Percentiles rank a stretch among this genome's conserved stretches.
Conservation (phyloP, 2,329 filamentous ascomycete species). For the Sclerotinia borealis region DNA sequence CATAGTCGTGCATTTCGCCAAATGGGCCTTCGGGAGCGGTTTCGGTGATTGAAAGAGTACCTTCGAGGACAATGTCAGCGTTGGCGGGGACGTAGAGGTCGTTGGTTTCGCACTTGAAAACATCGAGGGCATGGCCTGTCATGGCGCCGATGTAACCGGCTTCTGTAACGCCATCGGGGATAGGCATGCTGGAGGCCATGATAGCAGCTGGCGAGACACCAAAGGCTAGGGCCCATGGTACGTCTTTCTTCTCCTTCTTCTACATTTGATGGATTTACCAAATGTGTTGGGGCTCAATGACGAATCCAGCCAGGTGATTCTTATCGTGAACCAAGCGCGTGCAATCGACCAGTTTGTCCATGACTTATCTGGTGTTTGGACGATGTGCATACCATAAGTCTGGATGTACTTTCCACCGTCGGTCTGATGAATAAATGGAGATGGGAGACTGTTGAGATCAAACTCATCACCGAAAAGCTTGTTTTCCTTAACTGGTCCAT, state of each 20-base stretch:
- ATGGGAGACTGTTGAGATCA: conserved; percentile 39
- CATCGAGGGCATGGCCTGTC: conserved; percentile 38
- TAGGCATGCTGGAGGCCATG: conserved; percentile 43
- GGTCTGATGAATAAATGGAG: conserved; percentile 38
- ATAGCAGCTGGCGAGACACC: conserved; percentile 45
- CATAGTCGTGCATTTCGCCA: conserved; percentile 42
- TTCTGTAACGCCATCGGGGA: conserved; percentile 44
- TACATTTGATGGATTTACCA: conserved; percentile 42
- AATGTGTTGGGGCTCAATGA: conserved; percentile 43
- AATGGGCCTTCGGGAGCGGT: conserved; percentile 43
- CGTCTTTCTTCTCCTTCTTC: conserved; percentile 39
- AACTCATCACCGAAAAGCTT: conserved; percentile 36
- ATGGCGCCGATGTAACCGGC: conserved; percentile 44
- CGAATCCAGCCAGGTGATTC: conserved; percentile 37
- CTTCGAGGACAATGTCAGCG: conserved; percentile 46
- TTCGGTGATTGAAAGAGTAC: conserved; percentile 40
- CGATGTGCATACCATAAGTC: conserved; percentile 44
- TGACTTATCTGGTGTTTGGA: conserved; percentile 39
- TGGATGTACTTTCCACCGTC: conserved; percentile 47
- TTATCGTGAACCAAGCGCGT: conserved; percentile 41
- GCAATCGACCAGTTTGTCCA: conserved; percentile 46
- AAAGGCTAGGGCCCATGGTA: conserved; percentile 43
- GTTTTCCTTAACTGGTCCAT: conserved; percentile 41
- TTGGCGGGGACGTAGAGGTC: conserved; percentile 43
- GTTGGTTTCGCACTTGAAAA: conserved; percentile 49